Evolutionary conservation across 805 yeast genomes (phyloP), one percentile per base, ranked within the genome.

Genomic region (Suhomyces tanzawaensis): DNA sequence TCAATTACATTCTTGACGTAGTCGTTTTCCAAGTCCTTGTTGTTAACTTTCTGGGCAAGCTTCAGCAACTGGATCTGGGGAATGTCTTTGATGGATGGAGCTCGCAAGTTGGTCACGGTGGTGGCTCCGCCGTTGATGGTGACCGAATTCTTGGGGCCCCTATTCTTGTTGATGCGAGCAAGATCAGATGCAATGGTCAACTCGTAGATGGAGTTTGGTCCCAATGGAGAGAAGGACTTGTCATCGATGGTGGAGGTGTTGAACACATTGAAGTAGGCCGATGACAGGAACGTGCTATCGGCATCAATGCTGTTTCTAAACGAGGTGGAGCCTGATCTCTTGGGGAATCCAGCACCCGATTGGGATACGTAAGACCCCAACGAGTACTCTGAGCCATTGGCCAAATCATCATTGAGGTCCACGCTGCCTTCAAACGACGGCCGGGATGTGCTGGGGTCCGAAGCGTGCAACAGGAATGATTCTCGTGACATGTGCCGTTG

Each of bases 71-170:
- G 79, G 8, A 88, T 82, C 17, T 82, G 88, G 0, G 97, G 96
- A 8, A 91, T 91, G 52, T 93, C 98, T 34, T 74, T 72, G 1
- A 76, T 68, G 0, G 96, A 82, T 0, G 99, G 98, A 6, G 78
- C 73, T 28, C 67, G 66, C 18, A 83, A 54, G 46, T 72, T 73
- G 22, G 52, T 46, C 8, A 68, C 55, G 2, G 76, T 58, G 7
- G 71, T 71, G 5, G 66, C 56, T 0, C 78, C 71, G 5, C 72
- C 73, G 47, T 67, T 66, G 25, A 69, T 48, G 8, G 66, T 53
- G 4, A 69, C 67, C 39, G 64, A 53, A 19, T 53, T 42, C 41
- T 59, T 58, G 29, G 60, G 55, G 14, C 67, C 46, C 42, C 70
- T 46, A 43, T 55, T 58, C 41, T 55, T 48, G 37, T 71, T 62